Conservation (phyloP, 2,329 filamentous ascomycete genomes). For the Pseudogymnoascus sp. region DNA sequence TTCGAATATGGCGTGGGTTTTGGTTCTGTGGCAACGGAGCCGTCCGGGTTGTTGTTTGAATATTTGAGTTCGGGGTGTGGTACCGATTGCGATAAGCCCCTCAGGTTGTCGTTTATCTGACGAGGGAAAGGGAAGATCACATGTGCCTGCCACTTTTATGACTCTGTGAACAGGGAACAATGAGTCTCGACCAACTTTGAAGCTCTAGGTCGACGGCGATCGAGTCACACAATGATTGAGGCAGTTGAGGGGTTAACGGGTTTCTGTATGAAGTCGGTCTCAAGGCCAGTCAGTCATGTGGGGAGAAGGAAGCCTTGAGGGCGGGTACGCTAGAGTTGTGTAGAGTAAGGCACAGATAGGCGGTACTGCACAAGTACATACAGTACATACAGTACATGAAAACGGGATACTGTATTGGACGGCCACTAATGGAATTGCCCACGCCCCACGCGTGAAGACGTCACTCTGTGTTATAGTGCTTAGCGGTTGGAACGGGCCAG, state of each 20-base stretch:
- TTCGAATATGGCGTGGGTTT: background rate
- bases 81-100: constrained; percentile 8
- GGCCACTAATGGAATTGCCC: constrained; percentile 1
- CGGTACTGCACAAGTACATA: background rate
- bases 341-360: background rate
- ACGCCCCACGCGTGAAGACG: background rate
- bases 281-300: background rate
- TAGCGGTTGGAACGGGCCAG: background rate
- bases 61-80: constrained; percentile 1
- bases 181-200: background rate
- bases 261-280: background rate
- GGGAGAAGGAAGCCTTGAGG: background rate
- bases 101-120: constrained; percentile 1
- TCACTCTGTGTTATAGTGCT: background rate
- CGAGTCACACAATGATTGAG: background rate
- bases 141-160: background rate
- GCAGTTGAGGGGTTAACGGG: no score
- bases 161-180: background rate
- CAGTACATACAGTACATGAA: background rate
- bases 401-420: constrained; percentile 1
- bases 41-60: background rate
- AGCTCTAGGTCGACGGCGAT: background rate
- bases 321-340: background rate
- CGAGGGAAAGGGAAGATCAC: background rate
- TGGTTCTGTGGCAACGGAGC: background rate